Base-by-base conservation (phyloP, 257 asterid genomes). In the Mentha longifolia region DNA sequence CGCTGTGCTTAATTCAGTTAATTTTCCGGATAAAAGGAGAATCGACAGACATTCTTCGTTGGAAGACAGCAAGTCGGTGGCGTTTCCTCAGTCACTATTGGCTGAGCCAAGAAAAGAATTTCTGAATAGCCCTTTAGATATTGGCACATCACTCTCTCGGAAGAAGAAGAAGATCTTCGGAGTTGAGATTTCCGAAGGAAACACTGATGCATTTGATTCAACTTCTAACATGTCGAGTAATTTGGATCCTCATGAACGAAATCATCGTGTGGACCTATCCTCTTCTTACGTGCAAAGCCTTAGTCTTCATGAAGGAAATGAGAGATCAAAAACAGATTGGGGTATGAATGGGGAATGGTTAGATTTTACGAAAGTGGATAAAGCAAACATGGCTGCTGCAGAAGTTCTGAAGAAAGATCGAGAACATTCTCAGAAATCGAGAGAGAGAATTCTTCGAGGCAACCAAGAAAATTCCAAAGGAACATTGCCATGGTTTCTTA, bases 81-180 rank as follows among this genome's bases (percentile, higher is more conserved):
- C 67, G 25, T 75, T 63, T 65, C 73, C 81, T 35, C 74, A 43
- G 62, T 37, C 78, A 17, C 67, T 65, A 20, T 63, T n/a, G 41
- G 74, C 72, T 47, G 85, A 77, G 72, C 67, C 75, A 25, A 56
- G 67, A 65, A 69, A 78, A 17, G 81, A 72, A 33, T 58, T 68
- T 49, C 69, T 75, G 11, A 63, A 73, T 67, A 28, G 59, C 52
- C 76, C 72, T 2, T 67, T 59, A 15, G 82, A 76, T 65, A 67
- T 61, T 7, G 39, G 74, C 60, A 65, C 81, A 31, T 73, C 87
- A 10, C 83, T 78, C 61, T 22, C 65, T 65, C 80, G 47, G 79
- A 82, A 47, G 68, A 89, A 80, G 68, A 79, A 75, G 75, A 87
- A 79, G 58, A 74, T 89, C 13, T 92, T 89, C 42, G 98, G 96